Percentiles rank a stretch among this genome's conserved stretches.
Evolutionary conservation across 139 green algal genomes (phyloP).

Genomic region (Chlorella sp.): DNA sequence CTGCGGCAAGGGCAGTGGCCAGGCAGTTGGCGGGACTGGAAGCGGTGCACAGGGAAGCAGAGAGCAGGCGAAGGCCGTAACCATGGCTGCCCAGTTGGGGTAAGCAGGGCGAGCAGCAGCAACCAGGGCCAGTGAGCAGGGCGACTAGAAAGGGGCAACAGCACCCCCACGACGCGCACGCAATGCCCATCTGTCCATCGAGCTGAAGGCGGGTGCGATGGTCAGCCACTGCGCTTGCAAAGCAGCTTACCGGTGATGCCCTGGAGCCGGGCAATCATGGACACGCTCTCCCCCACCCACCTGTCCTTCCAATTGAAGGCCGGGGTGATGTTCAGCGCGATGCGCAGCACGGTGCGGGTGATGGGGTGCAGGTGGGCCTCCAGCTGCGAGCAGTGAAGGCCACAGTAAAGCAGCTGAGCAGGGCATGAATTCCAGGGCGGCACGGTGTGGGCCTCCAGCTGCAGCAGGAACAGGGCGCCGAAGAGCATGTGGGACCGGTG

Average conservation of each 20-base stretch:
- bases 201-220: neutral
- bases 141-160: too few species aligned
- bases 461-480: neutral
- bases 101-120: too few species aligned
- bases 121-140: too few species aligned
- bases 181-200: too few species aligned
- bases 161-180: too few species aligned
- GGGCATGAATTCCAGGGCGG: neutral
- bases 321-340: slow-evolving; percentile 79
- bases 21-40: neutral
- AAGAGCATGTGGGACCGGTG: neutral
- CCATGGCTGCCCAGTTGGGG: too few species aligned
- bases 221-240: too few species aligned
- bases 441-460: neutral
- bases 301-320: slow-evolving; percentile 83
- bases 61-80: too few species aligned
- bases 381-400: neutral
- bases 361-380: slow-evolving; percentile 89
- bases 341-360: slow-evolving; percentile 92
- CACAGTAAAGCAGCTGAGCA: neutral
- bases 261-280: too few species aligned
- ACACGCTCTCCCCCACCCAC: neutral
- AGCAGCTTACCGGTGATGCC: too few species aligned
- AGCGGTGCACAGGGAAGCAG: neutral
- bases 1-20: slow-evolving; percentile 23